A percentile compares a stretch with the other conserved stretches of the same genome.
phyloP scores from a whole-genome alignment of 2,329 filamentous ascomycete species.

The Cladophialophora psammophila region DNA sequence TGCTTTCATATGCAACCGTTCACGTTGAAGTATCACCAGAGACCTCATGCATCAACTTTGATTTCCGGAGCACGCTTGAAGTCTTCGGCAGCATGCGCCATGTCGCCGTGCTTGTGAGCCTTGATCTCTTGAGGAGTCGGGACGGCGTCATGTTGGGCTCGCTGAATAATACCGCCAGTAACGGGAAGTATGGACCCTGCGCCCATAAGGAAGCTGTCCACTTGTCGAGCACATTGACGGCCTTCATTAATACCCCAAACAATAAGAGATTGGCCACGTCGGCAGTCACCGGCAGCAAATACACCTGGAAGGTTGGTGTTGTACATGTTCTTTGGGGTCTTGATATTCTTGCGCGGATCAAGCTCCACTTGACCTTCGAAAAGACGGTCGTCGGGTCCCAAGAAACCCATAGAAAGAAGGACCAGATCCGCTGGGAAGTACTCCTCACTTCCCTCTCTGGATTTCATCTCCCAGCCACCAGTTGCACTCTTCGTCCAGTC shows the following conservation, averaged over 20 bases:
- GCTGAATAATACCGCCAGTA: slow-evolving; percentile 91
- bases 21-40: not conserved
- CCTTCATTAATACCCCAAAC: slow-evolving; percentile 99
- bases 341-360: slow-evolving; percentile 93
- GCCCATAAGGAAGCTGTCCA: slow-evolving; percentile 85
- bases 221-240: slow-evolving; percentile 88
- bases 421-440: slow-evolving; percentile 97
- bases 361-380: slow-evolving; percentile 89
- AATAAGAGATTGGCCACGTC: slow-evolving; percentile 92
- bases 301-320: slow-evolving; percentile 86
- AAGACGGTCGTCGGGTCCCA: slow-evolving; percentile 88
- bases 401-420: slow-evolving; percentile 94
- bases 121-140: slow-evolving; percentile 39
- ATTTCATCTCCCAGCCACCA: slow-evolving; percentile 99
- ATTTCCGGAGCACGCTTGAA: slow-evolving; percentile 32
- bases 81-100: slow-evolving; percentile 36
- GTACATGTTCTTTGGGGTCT: slow-evolving; percentile 88
- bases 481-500: slow-evolving; percentile 92
- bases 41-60: slow-evolving; percentile 25
- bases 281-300: slow-evolving; percentile 94
- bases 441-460: slow-evolving; percentile 88
- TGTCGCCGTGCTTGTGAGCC: slow-evolving; percentile 34
- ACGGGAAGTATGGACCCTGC: slow-evolving; percentile 79
- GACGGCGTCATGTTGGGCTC: slow-evolving; percentile 63
- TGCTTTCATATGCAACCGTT: slow-evolving; percentile 2